A percentile compares a stretch with the other conserved stretches of the same genome.
Conservation (phyloP, 495 filamentous ascomycete genomes). For the Aspergillus olivimuriae region DNA sequence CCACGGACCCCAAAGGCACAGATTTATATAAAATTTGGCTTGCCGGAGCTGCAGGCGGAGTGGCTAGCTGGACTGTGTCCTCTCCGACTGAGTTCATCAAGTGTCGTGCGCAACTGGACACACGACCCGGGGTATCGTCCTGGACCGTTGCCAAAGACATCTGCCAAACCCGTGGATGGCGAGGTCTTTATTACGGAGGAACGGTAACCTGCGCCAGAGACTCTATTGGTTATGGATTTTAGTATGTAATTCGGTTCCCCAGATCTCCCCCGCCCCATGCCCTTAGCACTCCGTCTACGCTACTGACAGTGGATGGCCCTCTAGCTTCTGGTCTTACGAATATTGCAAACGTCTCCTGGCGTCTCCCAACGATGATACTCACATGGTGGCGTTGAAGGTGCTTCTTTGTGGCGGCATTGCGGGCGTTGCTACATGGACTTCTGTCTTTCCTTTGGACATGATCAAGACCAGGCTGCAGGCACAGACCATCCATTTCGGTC, state of each 20-base stretch:
- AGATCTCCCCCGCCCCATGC: constrained; percentile 1
- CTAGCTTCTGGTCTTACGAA: constrained; percentile 81
- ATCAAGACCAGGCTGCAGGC: constrained; percentile 83
- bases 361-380: constrained; percentile 27
- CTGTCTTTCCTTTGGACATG: constrained; percentile 82
- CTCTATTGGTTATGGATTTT: constrained; percentile 85
- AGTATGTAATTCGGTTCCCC: constrained; percentile 45
- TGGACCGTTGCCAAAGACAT: constrained; percentile 59
- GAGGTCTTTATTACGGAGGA: constrained; percentile 73
- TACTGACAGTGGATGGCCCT: no score
- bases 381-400: constrained; percentile 52
- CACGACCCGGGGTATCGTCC: constrained; percentile 37
- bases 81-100: constrained; percentile 86
- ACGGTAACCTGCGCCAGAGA: constrained; percentile 73
- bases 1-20: constrained; percentile 27
- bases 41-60: constrained; percentile 69
- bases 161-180: constrained; percentile 52
- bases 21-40: constrained; percentile 53
- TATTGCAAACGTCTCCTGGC: constrained; percentile 52
- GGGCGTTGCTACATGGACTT: constrained; percentile 77
- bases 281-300: constrained; percentile 12
- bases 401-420: constrained; percentile 80
- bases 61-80: constrained; percentile 74
- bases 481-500: constrained; percentile 40
- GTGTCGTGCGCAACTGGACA: constrained; percentile 65